phyloP scores from a whole-genome alignment of 345 rosid species.

The Salix exigua region DNA sequence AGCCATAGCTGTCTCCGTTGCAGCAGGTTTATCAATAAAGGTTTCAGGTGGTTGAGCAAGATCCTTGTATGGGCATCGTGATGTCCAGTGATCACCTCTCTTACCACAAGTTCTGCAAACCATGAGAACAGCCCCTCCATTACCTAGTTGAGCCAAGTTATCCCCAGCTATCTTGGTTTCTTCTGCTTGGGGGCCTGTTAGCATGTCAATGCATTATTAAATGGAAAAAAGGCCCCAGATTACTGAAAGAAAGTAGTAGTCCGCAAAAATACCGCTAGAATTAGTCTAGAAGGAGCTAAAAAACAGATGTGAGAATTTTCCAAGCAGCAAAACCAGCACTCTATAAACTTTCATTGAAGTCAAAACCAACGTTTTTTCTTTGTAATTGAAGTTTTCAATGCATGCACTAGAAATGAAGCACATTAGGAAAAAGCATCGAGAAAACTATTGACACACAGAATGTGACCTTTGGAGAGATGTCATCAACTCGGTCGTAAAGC shows the following conservation, averaged over 20 bases:
- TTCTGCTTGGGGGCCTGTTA: constrained; percentile 63
- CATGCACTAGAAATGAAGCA: too few species aligned
- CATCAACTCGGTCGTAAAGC: not conserved
- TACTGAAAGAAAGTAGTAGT: not conserved
- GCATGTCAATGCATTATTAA: not conserved
- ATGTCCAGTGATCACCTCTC: constrained; percentile 95
- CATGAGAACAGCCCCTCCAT: constrained; percentile 82
- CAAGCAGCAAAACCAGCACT: not conserved
- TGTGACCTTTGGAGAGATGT: not conserved
- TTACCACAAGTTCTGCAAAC: constrained; percentile 82
- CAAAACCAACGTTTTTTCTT: not conserved
- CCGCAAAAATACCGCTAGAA: not conserved
- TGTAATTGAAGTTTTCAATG: not conserved
- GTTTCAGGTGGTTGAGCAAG: constrained; percentile 53
- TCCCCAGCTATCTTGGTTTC: constrained; percentile 58
- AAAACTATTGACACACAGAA: not conserved
- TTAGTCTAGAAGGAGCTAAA: not conserved
- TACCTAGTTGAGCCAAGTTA: constrained; percentile 56
- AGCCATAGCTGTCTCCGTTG: constrained; percentile 43
- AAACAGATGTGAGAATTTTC: not conserved
- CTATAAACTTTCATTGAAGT: not conserved
- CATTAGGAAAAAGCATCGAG: not conserved
- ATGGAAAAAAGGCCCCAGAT: not conserved
- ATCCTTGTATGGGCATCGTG: constrained; percentile 86
- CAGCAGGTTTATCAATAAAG: constrained; percentile 57